Conservation (phyloP, 2,329 filamentous ascomycete species). For the Mycosphaerella sp. region DNA sequence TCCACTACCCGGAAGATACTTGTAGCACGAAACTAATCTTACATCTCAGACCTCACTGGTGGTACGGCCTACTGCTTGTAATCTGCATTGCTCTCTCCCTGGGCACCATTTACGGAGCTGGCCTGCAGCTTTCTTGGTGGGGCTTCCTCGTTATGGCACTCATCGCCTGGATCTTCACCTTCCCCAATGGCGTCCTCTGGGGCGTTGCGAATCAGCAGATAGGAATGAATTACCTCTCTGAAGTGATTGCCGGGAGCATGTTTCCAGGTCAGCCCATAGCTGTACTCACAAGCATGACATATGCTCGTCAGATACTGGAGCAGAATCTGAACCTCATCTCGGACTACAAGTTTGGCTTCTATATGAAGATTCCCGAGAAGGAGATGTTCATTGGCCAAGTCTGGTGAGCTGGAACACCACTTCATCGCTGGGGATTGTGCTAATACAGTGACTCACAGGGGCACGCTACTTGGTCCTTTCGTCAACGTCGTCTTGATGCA, state of each 20-base stretch:
- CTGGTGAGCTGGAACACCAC: constrained; percentile 1
- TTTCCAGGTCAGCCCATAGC: constrained; percentile 31
- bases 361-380: constrained; percentile 37
- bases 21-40: not conserved
- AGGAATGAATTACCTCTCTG: constrained; percentile 26
- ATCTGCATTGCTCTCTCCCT: constrained; percentile 28
- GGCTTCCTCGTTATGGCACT: constrained; percentile 29
- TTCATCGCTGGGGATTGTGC: not conserved
- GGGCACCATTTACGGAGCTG: constrained; percentile 28
- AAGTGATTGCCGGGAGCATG: constrained; percentile 30
- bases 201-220: constrained; percentile 8
- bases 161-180: constrained; percentile 27
- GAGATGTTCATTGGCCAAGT: constrained; percentile 36
- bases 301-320: constrained; percentile 34
- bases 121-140: constrained; percentile 32
- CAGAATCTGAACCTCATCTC: constrained; percentile 34
- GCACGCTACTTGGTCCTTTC: constrained; percentile 26
- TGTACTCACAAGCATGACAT: constrained; percentile 31
- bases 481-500: constrained; percentile 33
- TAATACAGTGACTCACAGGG: constrained; percentile 15
- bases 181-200: constrained; percentile 27
- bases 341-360: constrained; percentile 38
- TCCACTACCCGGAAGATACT: not conserved
- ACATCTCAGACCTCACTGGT: constrained; percentile 28
- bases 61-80: constrained; percentile 29